Evolutionary conservation across 208 protist species (phyloP).

Genomic region (Trichomonas tenax): DNA sequence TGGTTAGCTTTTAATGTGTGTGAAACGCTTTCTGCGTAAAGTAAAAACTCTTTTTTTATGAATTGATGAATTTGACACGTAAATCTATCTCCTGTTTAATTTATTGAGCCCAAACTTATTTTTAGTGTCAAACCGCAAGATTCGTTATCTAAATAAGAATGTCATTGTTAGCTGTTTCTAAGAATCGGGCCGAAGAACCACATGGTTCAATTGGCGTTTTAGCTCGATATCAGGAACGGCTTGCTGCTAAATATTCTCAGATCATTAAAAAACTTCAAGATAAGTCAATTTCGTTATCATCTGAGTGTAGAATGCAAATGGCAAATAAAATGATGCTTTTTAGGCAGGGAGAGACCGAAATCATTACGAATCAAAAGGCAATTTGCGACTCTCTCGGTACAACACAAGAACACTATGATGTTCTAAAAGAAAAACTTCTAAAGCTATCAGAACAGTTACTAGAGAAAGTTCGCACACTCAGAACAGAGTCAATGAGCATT

Average conservation of each 20-base stretch:
- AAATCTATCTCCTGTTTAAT: too few relatives aligned
- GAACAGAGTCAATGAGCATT: neutral
- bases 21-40: too few relatives aligned
- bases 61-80: too few relatives aligned
- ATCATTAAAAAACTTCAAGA: neutral
- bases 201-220: neutral
- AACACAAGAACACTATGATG: neutral
- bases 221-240: neutral
- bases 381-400: neutral
- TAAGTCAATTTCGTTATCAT: neutral
- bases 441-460: neutral
- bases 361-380: neutral
- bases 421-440: neutral
- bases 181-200: neutral
- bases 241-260: neutral
- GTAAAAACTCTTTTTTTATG: too few relatives aligned
- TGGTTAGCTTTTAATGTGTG: too few relatives aligned
- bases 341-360: neutral
- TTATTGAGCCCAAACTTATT: too few relatives aligned
- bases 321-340: neutral
- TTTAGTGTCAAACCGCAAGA: neutral
- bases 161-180: neutral
- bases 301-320: neutral
- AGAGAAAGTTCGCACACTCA: neutral
- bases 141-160: neutral